Evolutionary conservation across 768 basidiomycete species (phyloP).

Genomic region (Rossbeevera mucosa): DNA sequence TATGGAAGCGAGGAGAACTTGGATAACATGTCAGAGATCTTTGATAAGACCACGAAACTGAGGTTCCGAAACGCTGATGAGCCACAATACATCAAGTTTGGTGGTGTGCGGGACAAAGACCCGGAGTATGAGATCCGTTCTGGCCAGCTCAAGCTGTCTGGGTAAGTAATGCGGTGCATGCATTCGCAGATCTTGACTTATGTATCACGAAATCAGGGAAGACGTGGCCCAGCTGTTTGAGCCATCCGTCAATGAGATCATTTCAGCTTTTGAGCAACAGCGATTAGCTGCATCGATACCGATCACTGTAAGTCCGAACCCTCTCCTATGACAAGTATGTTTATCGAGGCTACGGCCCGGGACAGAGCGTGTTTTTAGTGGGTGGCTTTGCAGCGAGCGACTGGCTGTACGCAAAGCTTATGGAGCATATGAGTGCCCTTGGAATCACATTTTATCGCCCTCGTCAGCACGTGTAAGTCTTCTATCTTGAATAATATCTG

Average conservation of each 20-base stretch:
- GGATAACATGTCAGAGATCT: constrained; percentile 27
- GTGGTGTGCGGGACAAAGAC: constrained; percentile 33
- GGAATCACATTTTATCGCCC: constrained; percentile 11
- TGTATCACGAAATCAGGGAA: constrained; percentile 9
- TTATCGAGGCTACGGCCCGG: background rate
- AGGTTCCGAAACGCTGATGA: constrained; percentile 35
- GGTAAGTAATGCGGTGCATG: constrained; percentile 31
- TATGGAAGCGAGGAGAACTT: constrained; percentile 30
- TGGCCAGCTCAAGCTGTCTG: constrained; percentile 35
- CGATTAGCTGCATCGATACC: constrained; percentile 5
- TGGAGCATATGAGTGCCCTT: constrained; percentile 8
- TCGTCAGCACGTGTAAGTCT: constrained; percentile 12
- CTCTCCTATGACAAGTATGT: background rate
- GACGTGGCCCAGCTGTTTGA: constrained; percentile 13
- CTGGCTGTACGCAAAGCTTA: constrained; percentile 8
- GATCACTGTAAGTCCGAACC: constrained; percentile 2
- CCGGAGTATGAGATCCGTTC: constrained; percentile 30
- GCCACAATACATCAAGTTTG: constrained; percentile 38
- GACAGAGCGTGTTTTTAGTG: constrained; percentile 10
- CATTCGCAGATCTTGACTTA: constrained; percentile 32
- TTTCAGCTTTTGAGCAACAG: constrained; percentile 13
- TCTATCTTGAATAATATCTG: background rate
- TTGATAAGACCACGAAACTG: constrained; percentile 34
- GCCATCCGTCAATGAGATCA: constrained; percentile 11
- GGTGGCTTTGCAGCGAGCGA: constrained; percentile 15